Evolutionary conservation across 148 eudicot species (phyloP), one percentile per base, ranked within the genome.

Genomic region (Rhododendron molle): DNA sequence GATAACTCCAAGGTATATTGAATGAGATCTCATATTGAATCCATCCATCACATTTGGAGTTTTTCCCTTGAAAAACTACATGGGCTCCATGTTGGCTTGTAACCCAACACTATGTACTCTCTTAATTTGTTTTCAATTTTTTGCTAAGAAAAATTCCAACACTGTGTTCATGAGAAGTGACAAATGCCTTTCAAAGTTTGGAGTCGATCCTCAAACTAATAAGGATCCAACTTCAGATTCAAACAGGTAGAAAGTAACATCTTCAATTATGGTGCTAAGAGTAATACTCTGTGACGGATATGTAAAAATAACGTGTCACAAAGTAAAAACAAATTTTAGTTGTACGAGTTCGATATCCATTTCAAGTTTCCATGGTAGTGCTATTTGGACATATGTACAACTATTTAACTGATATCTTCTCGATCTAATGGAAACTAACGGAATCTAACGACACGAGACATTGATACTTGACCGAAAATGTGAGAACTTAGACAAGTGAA

Each of bases 71-170:
- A 67, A 86, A 83, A 50, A 54, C 76, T 76, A 83, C 62, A 62
- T 46, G 15, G 76, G 44, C 50, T 47, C 23, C 40, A 72, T 89
- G 91, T 81, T 87, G 88, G 88, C 62, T 89, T 86, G 85, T 87
- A 83, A 72, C 90, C 89, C 36, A 67, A 67, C 89, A 82, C 80
- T 88, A 90, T 86, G 88, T 77, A 82, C 43, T 85, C 81, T 76
- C 80, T 67, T 56, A 43, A 81, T 30, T 82, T 85, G 60, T 83
- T 49, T 84, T 71, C 44, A n/a, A 78, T 60, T 32, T 80, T 62
- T 43, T 58, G 74, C 67, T 23, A n/a, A 23, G 44, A 60, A 85
- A 49, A 47, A 69, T 50, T 43, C 58, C 67, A 69, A 65, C 18
- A 83, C 76, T 16, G 36, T 43, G 43, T n/a, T n/a, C 13, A 80